phyloP scores from a whole-genome alignment of 1,284 basidiomycete genomes.

The Exobasidium cylindrosporum region DNA sequence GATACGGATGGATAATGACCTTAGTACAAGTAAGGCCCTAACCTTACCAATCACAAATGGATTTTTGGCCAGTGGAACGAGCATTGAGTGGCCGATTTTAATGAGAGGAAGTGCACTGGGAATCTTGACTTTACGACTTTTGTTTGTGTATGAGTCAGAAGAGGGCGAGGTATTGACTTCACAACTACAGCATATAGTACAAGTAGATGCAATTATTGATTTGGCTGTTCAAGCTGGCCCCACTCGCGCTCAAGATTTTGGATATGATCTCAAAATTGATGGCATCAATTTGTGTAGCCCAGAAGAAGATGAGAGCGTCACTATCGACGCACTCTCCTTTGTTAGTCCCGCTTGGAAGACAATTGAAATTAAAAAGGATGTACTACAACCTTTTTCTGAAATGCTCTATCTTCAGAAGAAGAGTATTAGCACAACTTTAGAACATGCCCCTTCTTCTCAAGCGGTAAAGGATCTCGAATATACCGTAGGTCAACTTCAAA shows the following conservation, averaged over 20 bases:
- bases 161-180: constrained; percentile 24
- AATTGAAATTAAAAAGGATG: neutral
- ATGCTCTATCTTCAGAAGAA: neutral
- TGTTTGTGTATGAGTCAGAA: constrained; percentile 8
- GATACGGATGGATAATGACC: neutral
- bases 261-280: constrained; percentile 22
- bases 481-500: constrained; percentile 19
- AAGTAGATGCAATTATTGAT: constrained; percentile 23
- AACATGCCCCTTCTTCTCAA: neutral
- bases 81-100: neutral
- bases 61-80: constrained; percentile 1
- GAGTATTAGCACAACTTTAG: constrained; percentile 7
- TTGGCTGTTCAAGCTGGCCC: constrained; percentile 21
- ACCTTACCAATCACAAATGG: neutral
- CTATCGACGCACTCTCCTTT: constrained; percentile 18
- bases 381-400: neutral
- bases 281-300: constrained; percentile 13
- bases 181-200: constrained; percentile 18
- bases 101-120: constrained; percentile 11
- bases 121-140: neutral
- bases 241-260: neutral
- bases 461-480: constrained; percentile 14
- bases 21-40: neutral
- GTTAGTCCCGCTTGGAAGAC: constrained; percentile 20
- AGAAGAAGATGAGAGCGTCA: constrained; percentile 9